These are phyloP conservation scores for Aegilops speltoides DNA, from an alignment of 176 grass and related monocot species.

Conservation along the genomic window DNA sequence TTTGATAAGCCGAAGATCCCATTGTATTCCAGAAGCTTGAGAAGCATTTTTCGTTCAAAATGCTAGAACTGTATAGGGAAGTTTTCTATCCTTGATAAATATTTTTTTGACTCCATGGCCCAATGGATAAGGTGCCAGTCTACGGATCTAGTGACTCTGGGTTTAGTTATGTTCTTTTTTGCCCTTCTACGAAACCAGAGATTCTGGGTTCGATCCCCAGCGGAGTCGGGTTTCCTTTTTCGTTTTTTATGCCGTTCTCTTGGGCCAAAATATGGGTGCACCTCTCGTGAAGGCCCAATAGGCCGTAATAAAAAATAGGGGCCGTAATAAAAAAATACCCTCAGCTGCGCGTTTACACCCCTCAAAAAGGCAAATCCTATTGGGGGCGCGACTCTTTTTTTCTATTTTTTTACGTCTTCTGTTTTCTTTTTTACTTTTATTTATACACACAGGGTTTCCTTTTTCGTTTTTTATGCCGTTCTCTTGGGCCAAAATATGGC, in stretches of 20 bases:
- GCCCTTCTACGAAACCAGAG: conserved; percentile 72
- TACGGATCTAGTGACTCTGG: too few relatives aligned
- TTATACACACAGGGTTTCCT: background rate
- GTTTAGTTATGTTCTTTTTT: too few relatives aligned
- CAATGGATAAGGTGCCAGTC: too few relatives aligned
- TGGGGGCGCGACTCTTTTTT: too few relatives aligned
- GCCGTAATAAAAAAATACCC: background rate
- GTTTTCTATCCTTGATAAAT: background rate
- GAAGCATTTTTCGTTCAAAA: background rate
- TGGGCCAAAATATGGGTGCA: background rate
- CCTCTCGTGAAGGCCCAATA: background rate
- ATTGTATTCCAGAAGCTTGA: too few relatives aligned
- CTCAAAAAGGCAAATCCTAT: background rate
- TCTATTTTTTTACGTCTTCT: too few relatives aligned
- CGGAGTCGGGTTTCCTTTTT: conserved; percentile 17
- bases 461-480: background rate
- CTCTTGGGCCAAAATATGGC: background rate
- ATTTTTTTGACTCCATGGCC: too few relatives aligned
- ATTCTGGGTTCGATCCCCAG: conserved; percentile 99
- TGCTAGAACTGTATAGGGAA: background rate
- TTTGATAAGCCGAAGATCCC: too few relatives aligned
- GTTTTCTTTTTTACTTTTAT: too few relatives aligned
- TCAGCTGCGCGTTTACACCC: background rate
- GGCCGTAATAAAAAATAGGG: background rate
- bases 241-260: background rate